Base-by-base conservation (phyloP, 1,284 basidiomycete species). In the Tilletia indica region DNA sequence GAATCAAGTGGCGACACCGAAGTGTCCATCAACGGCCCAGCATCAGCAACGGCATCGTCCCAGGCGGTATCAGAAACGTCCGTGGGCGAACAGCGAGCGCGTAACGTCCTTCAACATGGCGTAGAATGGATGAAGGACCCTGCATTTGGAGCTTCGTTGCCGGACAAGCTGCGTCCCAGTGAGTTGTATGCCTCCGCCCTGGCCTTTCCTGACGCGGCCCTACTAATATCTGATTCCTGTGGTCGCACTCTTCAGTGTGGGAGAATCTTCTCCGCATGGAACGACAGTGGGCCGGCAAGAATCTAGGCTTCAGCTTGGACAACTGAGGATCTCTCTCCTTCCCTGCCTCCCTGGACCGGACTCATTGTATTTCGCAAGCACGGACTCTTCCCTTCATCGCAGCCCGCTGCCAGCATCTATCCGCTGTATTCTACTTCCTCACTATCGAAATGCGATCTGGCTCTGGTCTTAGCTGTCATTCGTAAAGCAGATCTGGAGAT, bases 61-160 rank as follows among this genome's bases (percentile, higher is more conserved):
- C 19, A 31, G 58, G 25, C 36, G 25, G 36, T 8, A 25, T 14
- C 64, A 21, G 25, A 39, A 25, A 58, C 16, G 19, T 48, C 42
- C 4, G 75, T 73, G 4, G 73, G 70, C 34, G 73, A 71, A 1
- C 85, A 86, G 3, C 88, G 92, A 0, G 91, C 91, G 4, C 86
- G 91, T 48, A 92, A 92, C 78, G 87, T 93, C 19, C 87, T 93
- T 0, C 80, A 93, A 85, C 92, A 93, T 79, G 90, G 89, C 4
- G 82, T 93, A 67, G 81, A 85, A 38, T 93, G 91, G 91, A 91
- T 92, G 89, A 88, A 88, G 68, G 88, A 88, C 47, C 85, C 86
- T 0, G 67, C 74, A 8, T 93, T 93, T 82, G 83, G 85, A 36
- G 81, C 87, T 16, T 86, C 85, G 4, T 82, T 93, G 63, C 85